These are phyloP conservation scores for Russula brevipes DNA, from an alignment of 768 basidiomycete genomes.

Conservation along the genomic window DNA sequence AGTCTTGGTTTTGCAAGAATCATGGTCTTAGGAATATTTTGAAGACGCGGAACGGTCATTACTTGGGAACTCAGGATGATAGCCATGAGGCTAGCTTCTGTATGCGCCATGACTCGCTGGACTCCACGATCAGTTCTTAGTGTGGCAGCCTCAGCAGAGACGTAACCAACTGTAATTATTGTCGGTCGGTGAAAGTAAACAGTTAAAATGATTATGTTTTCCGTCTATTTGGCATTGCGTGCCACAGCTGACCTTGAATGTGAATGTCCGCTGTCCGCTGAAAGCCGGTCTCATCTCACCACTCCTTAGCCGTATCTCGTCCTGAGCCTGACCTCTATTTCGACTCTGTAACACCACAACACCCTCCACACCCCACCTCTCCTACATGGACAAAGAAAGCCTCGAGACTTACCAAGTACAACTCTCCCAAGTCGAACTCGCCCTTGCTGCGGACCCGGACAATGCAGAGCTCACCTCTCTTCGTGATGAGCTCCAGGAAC, in stretches of 20 bases:
- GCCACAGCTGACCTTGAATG: constrained; percentile 23
- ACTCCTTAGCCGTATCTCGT: not conserved
- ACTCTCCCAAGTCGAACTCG: constrained; percentile 81
- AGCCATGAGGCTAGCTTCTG: constrained; percentile 12
- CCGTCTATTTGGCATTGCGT: not conserved
- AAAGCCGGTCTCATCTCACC: not conserved
- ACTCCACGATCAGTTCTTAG: constrained; percentile 2
- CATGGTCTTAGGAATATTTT: constrained; percentile 20
- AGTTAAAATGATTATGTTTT: not conserved
- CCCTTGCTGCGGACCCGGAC: constrained; percentile 67
- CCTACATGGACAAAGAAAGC: constrained; percentile 56
- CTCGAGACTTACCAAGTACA: constrained; percentile 88
- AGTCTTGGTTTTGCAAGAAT: constrained; percentile 13
- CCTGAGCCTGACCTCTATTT: not conserved
- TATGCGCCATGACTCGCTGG: constrained; percentile 10
- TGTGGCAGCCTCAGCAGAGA: not conserved
- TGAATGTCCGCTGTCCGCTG: not conserved
- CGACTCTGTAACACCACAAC: not conserved
- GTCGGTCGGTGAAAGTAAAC: not conserved
- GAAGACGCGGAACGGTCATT: constrained; percentile 10
- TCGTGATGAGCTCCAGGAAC: constrained; percentile 72
- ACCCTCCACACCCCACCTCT: not conserved
- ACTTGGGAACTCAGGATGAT: constrained; percentile 4
- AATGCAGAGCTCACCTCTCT: constrained; percentile 71
- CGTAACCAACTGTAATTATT: not conserved